Evolutionary conservation across 805 yeast genomes (phyloP).

Genomic region (Yamadazyma insecticola): DNA sequence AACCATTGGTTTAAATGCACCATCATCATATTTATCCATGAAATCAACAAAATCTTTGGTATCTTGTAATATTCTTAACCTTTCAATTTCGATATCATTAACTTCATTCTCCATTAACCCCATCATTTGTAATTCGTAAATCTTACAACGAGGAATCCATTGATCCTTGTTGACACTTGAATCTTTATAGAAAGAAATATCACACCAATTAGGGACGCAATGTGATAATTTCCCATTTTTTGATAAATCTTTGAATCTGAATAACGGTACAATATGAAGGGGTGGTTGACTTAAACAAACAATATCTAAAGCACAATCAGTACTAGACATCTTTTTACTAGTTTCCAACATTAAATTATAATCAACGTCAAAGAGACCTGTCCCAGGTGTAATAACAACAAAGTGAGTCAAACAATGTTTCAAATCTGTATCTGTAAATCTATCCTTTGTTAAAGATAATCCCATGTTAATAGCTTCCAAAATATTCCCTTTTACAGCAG

Average conservation of each 20-base stretch:
- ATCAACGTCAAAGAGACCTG: constrained; percentile 91
- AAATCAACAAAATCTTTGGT: constrained; percentile 47
- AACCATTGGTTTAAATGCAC: constrained; percentile 39
- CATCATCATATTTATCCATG: constrained; percentile 65
- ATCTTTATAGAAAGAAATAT: constrained; percentile 85
- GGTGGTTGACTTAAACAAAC: constrained; percentile 90
- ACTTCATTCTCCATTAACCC: constrained; percentile 92
- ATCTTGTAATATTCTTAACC: constrained; percentile 37
- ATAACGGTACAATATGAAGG: constrained; percentile 84
- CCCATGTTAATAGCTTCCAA: constrained; percentile 86
- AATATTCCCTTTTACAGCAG: constrained; percentile 85
- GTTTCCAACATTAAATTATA: constrained; percentile 70
- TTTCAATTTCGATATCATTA: constrained; percentile 61
- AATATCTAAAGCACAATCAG: constrained; percentile 85
- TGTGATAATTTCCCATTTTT: constrained; percentile 50
- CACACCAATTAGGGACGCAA: constrained; percentile 94
- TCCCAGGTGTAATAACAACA: constrained; percentile 83
- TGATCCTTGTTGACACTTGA: constrained; percentile 39
- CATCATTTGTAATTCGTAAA: constrained; percentile 97
- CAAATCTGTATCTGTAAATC: constrained; percentile 79
- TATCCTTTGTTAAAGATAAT: constrained; percentile 67
- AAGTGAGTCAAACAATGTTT: constrained; percentile 91
- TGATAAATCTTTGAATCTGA: constrained; percentile 49
- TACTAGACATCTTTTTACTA: constrained; percentile 65
- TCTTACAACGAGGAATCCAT: constrained; percentile 94